phyloP scores from a whole-genome alignment of 495 filamentous ascomycete genomes.

The Neurospora intermedia region DNA sequence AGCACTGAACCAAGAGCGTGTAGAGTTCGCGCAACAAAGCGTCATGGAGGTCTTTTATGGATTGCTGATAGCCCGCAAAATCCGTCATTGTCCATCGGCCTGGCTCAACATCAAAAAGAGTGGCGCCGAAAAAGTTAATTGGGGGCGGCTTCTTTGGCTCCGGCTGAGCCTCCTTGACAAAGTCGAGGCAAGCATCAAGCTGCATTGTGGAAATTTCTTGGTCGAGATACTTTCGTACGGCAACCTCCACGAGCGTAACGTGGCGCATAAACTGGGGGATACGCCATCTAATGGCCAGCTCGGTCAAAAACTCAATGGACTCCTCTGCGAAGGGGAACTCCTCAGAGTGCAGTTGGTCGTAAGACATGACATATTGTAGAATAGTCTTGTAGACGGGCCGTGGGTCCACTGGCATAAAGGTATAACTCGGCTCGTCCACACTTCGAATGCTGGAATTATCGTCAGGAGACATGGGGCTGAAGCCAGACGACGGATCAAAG shows the following conservation, averaged over 20 bases:
- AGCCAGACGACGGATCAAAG: slow-evolving; percentile 68
- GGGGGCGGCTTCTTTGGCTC: slow-evolving; percentile 42
- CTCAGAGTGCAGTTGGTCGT: slow-evolving; percentile 41
- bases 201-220: slow-evolving; percentile 72
- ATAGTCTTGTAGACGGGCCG: slow-evolving; percentile 71
- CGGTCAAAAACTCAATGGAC: slow-evolving; percentile 72
- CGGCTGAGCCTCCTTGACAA: slow-evolving; percentile 58
- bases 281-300: slow-evolving; percentile 81
- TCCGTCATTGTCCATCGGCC: slow-evolving; percentile 73
- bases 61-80: slow-evolving; percentile 60
- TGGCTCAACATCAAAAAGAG: slow-evolving; percentile 33
- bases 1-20: slow-evolving; percentile 75
- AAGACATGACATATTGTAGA: slow-evolving; percentile 59
- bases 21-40: slow-evolving; percentile 80
- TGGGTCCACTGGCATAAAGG: slow-evolving; percentile 81
- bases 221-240: slow-evolving; percentile 73
- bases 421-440: slow-evolving; percentile 52
- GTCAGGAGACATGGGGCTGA: slow-evolving; percentile 57
- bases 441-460: slow-evolving; percentile 41
- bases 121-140: slow-evolving; percentile 27
- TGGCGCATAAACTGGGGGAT: slow-evolving; percentile 74
- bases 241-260: slow-evolving; percentile 75
- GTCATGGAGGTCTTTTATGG: slow-evolving; percentile 67
- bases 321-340: slow-evolving; percentile 66
- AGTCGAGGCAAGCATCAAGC: slow-evolving; percentile 71